Conservation (phyloP, 768 basidiomycete species). For the Chalciporus sphaerocephalus region DNA sequence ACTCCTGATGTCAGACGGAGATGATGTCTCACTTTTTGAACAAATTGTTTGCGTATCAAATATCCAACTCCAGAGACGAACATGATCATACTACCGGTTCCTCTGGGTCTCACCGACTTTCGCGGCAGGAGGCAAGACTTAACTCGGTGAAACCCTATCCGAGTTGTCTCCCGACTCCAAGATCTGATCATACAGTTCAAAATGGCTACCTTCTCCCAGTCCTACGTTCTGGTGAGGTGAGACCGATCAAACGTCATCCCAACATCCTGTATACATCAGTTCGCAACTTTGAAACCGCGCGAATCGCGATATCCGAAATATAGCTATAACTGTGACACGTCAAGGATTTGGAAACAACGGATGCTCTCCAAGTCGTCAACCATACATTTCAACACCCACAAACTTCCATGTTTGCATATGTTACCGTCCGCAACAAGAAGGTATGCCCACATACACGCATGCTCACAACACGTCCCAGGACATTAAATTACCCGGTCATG, state of each 20-base stretch:
- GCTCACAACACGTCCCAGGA: not conserved
- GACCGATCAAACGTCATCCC: no score
- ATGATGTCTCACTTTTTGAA: conserved; percentile 20
- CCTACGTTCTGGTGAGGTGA: conserved; percentile 5
- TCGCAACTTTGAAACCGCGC: not conserved
- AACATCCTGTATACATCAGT: no score
- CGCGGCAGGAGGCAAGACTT: conserved; percentile 2
- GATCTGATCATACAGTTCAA: no score
- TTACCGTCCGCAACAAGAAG: not conserved
- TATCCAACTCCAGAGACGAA: not conserved
- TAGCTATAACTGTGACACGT: not conserved
- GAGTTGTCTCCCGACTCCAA: no score
- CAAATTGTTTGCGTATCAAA: not conserved
- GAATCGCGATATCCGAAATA: not conserved
- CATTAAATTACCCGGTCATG: conserved; percentile 1
- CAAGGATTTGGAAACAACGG: not conserved
- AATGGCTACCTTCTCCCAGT: not conserved
- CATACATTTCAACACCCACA: not conserved
- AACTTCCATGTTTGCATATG: not conserved
- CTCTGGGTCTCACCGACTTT: conserved; percentile 1
- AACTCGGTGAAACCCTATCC: conserved; percentile 16
- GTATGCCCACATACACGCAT: not conserved
- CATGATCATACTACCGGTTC: no score
- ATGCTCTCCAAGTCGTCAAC: not conserved
- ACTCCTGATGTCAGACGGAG: conserved; percentile 1